Percentiles rank a stretch among this genome's conserved stretches.
Evolutionary conservation across 768 basidiomycete species (phyloP).

Genomic region (Amylocystis lapponica): DNA sequence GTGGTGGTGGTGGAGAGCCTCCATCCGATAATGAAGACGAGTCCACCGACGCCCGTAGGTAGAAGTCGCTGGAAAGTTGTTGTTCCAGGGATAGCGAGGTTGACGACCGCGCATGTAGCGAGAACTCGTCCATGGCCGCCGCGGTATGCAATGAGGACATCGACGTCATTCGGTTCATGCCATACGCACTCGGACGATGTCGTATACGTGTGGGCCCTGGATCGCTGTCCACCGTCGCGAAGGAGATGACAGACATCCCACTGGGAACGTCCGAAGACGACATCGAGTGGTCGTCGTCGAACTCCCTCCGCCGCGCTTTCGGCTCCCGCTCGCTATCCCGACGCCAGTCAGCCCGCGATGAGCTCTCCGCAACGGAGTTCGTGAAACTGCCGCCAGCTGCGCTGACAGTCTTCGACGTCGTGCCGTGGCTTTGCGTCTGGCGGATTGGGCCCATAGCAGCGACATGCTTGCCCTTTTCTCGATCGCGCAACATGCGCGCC

Average conservation of each 20-base stretch:
- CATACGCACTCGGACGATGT: constrained; percentile 54
- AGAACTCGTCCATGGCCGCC: constrained; percentile 65
- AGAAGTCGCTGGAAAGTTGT: constrained; percentile 71
- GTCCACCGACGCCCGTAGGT: constrained; percentile 64
- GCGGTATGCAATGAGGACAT: constrained; percentile 69
- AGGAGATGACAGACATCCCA: constrained; percentile 73
- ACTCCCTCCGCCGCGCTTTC: constrained; percentile 78
- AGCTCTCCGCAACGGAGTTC: constrained; percentile 8
- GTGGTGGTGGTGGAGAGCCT: constrained; percentile 50
- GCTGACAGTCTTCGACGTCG: constrained; percentile 44
- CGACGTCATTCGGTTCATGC: constrained; percentile 56
- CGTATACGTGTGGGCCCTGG: constrained; percentile 71
- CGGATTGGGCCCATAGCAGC: constrained; percentile 61
- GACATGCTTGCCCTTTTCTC: constrained; percentile 32
- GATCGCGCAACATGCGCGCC: constrained; percentile 22
- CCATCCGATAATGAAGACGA: constrained; percentile 54
- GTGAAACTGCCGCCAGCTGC: constrained; percentile 58
- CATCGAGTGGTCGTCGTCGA: constrained; percentile 89
- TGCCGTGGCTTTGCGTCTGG: constrained; percentile 42
- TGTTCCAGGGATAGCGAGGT: constrained; percentile 75
- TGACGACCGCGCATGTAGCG: constrained; percentile 69
- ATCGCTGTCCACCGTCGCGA: constrained; percentile 81
- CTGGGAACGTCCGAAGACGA: constrained; percentile 79
- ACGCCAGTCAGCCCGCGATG: constrained; percentile 36
- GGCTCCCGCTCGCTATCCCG: constrained; percentile 54